Evolutionary conservation across 2,329 filamentous ascomycete genomes (phyloP).

Genomic region (Botrytis aclada): DNA sequence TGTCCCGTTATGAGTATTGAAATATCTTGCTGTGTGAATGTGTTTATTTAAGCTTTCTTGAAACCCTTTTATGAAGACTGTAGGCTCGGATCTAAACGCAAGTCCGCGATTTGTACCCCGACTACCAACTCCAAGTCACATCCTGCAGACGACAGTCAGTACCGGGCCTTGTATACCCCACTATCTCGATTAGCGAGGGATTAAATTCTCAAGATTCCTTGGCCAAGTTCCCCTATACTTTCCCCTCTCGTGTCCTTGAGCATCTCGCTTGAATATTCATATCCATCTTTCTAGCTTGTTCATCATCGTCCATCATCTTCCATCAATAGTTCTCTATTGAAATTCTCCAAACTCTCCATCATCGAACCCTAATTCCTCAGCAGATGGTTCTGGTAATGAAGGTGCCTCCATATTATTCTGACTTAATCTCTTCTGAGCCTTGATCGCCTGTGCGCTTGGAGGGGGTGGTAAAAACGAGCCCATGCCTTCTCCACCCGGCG

Average conservation of each 20-base stretch:
- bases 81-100: not conserved
- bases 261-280: not conserved
- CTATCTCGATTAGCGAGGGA: not conserved
- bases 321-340: slow-evolving; percentile 33
- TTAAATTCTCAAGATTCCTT: not conserved
- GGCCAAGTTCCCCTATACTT: not conserved
- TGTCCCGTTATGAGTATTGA: not conserved
- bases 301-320: not conserved
- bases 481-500: slow-evolving; percentile 40
- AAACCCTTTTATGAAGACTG: not conserved
- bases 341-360: slow-evolving; percentile 90
- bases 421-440: slow-evolving; percentile 55
- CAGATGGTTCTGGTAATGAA: slow-evolving; percentile 36
- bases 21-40: not conserved
- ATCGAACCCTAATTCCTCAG: slow-evolving; percentile 72
- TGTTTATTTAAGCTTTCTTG: not conserved
- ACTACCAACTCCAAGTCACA: no score
- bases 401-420: slow-evolving; percentile 45
- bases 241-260: not conserved
- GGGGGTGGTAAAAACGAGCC: slow-evolving; percentile 61
- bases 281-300: not conserved
- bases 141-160: not conserved
- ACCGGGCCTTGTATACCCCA: not conserved
- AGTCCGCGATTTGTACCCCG: not conserved
- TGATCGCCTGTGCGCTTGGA: slow-evolving; percentile 59